Percentiles rank a stretch among this genome's conserved stretches.
Evolutionary conservation across 495 filamentous ascomycete species (phyloP).

Genomic region (Daldinia caldariorum): DNA sequence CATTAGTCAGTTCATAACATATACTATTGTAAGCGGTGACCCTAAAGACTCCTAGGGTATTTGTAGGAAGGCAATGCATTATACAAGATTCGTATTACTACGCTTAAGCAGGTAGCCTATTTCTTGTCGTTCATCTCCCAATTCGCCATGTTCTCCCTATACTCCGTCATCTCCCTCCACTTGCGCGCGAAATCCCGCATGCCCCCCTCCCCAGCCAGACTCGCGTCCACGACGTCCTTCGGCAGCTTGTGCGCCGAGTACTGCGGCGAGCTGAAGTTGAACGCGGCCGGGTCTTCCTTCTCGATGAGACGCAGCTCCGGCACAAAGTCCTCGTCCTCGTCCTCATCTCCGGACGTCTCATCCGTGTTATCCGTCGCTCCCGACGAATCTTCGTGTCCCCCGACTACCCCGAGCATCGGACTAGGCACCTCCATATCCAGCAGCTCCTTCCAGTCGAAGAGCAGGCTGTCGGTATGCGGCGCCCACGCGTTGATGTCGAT

Average conservation of each 20-base stretch:
- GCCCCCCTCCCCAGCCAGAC: conserved; percentile 73
- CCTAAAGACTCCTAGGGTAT: too few relatives aligned
- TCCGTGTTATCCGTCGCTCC: conserved; percentile 29
- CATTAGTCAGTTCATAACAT: too few relatives aligned
- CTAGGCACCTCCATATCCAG: conserved; percentile 71
- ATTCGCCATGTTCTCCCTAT: conserved; percentile 50
- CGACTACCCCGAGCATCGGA: conserved; percentile 55
- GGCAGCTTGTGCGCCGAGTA: conserved; percentile 97
- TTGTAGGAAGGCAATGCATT: too few relatives aligned
- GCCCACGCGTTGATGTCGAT: conserved; percentile 98
- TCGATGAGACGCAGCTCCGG: conserved; percentile 86
- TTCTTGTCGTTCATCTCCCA: conserved; percentile 44
- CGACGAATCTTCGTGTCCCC: conserved; percentile 49
- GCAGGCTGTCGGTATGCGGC: conserved; percentile 81
- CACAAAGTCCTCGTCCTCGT: conserved; percentile 59
- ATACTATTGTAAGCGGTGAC: too few relatives aligned
- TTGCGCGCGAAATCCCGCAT: conserved; percentile 87
- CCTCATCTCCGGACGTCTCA: conserved; percentile 52
- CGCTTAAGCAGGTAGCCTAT: background rate
- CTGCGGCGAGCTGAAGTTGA: conserved; percentile 82
- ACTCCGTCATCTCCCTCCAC: conserved; percentile 82
- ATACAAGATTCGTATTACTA: background rate
- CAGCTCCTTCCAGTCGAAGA: conserved; percentile 93
- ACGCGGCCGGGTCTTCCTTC: conserved; percentile 85
- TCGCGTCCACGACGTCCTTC: conserved; percentile 92